These are phyloP conservation scores for Daldinia concentrica DNA, from an alignment of 495 filamentous ascomycete species.

Conservation along the genomic window DNA sequence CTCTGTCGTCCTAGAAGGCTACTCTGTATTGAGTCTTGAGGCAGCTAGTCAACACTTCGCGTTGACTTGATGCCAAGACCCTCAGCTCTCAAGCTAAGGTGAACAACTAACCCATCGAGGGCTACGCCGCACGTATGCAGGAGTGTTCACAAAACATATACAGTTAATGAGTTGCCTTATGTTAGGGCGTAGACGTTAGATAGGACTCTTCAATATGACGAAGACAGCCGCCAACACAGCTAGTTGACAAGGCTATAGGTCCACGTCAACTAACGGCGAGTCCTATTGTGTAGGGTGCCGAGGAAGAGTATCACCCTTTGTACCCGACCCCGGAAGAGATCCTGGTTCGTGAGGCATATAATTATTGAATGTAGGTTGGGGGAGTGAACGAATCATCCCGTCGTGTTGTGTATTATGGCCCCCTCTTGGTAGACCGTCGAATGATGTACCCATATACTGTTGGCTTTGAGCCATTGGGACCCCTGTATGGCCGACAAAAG, in stretches of 20 bases:
- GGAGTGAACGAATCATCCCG: constrained; percentile 34
- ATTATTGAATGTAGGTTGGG: constrained; percentile 21
- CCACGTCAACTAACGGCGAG: neutral
- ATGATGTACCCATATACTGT: constrained; percentile 38
- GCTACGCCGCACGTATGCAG: neutral
- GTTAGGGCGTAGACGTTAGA: neutral
- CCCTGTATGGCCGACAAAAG: constrained; percentile 43
- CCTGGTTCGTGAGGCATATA: constrained; percentile 35
- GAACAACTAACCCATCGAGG: constrained; percentile 1
- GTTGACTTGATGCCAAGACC: constrained; percentile 1
- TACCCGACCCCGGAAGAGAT: constrained; percentile 10
- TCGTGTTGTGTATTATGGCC: constrained; percentile 36
- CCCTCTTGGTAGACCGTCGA: constrained; percentile 46
- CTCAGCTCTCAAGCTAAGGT: neutral
- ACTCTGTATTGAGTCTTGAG: constrained; percentile 5
- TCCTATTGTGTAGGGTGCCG: constrained; percentile 32
- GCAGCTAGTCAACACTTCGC: neutral
- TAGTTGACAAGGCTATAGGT: constrained; percentile 2
- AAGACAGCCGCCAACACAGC: constrained; percentile 1
- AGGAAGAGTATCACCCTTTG: constrained; percentile 28
- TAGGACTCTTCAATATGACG: neutral
- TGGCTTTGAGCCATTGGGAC: constrained; percentile 40
- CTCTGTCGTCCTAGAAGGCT: neutral
- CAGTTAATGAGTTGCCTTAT: neutral
- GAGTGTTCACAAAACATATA: constrained; percentile 9